Evolutionary conservation across 2,329 filamentous ascomycete genomes (phyloP), one percentile per base, ranked within the genome.

Genomic region (Penicillium expansum): DNA sequence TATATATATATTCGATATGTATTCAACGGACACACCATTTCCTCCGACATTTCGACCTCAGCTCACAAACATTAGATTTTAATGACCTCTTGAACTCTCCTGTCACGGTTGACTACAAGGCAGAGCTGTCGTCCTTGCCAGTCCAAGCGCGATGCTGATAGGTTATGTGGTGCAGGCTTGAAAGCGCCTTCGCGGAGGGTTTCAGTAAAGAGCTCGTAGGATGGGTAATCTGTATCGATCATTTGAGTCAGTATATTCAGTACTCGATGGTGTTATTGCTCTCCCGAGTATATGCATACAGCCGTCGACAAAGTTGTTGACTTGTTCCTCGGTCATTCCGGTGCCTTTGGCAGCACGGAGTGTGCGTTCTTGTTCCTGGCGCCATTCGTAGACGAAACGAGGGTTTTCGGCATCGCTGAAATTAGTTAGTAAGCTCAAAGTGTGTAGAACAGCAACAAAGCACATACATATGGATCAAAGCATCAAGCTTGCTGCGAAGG

Each of bases 281-380:
- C n/a, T 3, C 4, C 24, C 1, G 29, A 13, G 16, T 37, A 14
- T n/a, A 44, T 57, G 74, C 80, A 62, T 69, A 83, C 80, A 86
- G 61, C 85, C 85, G 69, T 88, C 82, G 16, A 90, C 89, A 72
- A 96, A 96, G 45, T 82, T 79, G 55, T 85, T 79, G 42, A 96
- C 90, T 71, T 93, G 83, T 55, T 91, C 87, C 64, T 90, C 87
- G 1, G 85, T 88, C 92, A 96, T 96, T 30, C 91, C 92, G 0
- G 80, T 82, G 1, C 89, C 91, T 62, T 83, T 88, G 22, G 80
- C 75, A 8, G 78, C 78, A 24, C 89, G 83, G 66, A 96, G 79
- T 57, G 83, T 83, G 47, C 83, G 82, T 75, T 96, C 92, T 75
- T 96, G 91, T 76, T 96, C 81, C 64, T 86, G 77, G 14, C 92